Conservation (phyloP, 495 filamentous ascomycete species). For the Hypoxylon lienhwacheense region DNA sequence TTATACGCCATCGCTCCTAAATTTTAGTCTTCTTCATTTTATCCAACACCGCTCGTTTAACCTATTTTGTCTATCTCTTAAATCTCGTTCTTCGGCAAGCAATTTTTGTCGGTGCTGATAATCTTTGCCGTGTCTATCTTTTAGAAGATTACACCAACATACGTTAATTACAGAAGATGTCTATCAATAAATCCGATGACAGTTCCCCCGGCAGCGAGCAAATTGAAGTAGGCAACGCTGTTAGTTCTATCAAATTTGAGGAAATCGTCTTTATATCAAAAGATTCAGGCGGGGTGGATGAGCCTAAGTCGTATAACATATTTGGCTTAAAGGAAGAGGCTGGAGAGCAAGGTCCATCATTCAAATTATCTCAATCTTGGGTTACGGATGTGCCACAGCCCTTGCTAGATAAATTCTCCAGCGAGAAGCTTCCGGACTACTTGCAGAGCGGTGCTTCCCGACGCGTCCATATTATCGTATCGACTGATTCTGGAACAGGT, state of each 20-base stretch:
- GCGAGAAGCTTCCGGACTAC: conserved; percentile 39
- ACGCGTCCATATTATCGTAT: conserved; percentile 67
- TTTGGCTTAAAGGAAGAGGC: conserved; percentile 41
- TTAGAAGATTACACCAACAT: no score
- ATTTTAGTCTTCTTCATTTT: not conserved
- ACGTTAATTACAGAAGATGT: conserved; percentile 9
- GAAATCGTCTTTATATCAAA: conserved; percentile 42
- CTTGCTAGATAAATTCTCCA: conserved; percentile 36
- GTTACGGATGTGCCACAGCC: conserved; percentile 37
- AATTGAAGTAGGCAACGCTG: not conserved
- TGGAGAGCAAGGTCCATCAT: conserved; percentile 27
- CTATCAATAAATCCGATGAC: conserved; percentile 12
- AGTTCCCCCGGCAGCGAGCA: conserved; percentile 3
- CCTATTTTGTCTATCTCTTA: no score
- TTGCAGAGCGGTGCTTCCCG: conserved; percentile 35
- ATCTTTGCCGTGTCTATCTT: no score
- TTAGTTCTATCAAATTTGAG: conserved; percentile 34
- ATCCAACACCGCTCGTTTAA: no score
- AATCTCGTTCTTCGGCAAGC: no score
- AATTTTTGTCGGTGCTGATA: no score
- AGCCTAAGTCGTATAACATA: conserved; percentile 33
- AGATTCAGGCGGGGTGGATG: not conserved
- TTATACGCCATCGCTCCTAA: not conserved
- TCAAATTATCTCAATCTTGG: conserved; percentile 33
- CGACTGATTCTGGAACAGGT: conserved; percentile 70